Conservation (phyloP, 2,329 filamentous ascomycete genomes). For the Calonectria pseudoturangicola region DNA sequence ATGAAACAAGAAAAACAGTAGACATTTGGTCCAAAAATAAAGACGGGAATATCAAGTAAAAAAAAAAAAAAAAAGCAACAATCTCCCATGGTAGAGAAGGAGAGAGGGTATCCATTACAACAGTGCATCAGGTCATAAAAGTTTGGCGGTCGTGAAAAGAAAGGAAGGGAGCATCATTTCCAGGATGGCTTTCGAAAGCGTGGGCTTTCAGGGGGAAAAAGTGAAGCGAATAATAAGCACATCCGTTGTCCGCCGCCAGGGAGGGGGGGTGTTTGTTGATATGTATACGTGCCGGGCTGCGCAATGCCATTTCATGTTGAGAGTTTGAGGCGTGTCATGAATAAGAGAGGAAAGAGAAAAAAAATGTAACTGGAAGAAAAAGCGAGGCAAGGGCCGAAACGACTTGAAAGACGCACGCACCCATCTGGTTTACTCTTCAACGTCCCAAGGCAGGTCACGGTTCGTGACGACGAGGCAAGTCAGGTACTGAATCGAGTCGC, state of each 20-base stretch:
- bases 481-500: slow-evolving; percentile 68
- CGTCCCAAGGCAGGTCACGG: slow-evolving; percentile 70
- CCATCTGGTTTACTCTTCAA: slow-evolving; percentile 56
- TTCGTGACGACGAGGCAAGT: slow-evolving; percentile 70
- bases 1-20: not conserved
- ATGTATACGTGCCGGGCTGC: slow-evolving; percentile 19
- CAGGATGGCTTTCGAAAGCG: slow-evolving; percentile 29
- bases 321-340: slow-evolving; percentile 19
- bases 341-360: not conserved
- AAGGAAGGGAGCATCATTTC: slow-evolving; percentile 31
- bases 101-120: slow-evolving; percentile 45
- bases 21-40: slow-evolving; percentile 1
- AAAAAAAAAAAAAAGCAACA: slow-evolving; percentile 23
- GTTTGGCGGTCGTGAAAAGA: slow-evolving; percentile 35
- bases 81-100: slow-evolving; percentile 33
- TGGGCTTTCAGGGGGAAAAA: slow-evolving; percentile 6
- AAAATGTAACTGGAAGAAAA: not conserved
- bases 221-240: slow-evolving; percentile 4
- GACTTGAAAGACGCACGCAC: not conserved
- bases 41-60: slow-evolving; percentile 21
- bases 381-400: slow-evolving; percentile 4
- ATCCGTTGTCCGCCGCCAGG: slow-evolving; percentile 24
- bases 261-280: slow-evolving; percentile 15
- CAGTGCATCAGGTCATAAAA: slow-evolving; percentile 43
- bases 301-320: slow-evolving; percentile 16